A percentile compares a stretch with the other conserved stretches of the same genome.
phyloP scores from a whole-genome alignment of 805 yeast genomes.

The Cyberlindnera suaveolens region DNA sequence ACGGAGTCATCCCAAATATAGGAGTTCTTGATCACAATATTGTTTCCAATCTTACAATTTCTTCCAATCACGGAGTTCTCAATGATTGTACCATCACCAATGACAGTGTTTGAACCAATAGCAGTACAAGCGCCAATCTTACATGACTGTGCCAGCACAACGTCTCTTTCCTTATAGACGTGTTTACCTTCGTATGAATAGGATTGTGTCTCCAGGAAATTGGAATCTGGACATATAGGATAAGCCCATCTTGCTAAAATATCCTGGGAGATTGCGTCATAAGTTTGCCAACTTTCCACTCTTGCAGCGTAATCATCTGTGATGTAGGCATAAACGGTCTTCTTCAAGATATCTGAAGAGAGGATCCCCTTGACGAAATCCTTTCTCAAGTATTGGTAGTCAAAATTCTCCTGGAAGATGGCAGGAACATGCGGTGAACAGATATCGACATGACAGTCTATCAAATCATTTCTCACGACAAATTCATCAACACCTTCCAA shows the following conservation, averaged over 20 bases:
- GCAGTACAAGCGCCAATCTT: slow-evolving; percentile 74
- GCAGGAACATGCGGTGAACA: slow-evolving; percentile 94
- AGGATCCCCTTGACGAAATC: slow-evolving; percentile 91
- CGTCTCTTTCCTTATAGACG: slow-evolving; percentile 82
- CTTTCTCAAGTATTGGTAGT: slow-evolving; percentile 77
- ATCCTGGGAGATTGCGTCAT: slow-evolving; percentile 87
- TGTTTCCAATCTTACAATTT: slow-evolving; percentile 75
- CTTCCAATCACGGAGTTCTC: slow-evolving; percentile 78
- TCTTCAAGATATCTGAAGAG: slow-evolving; percentile 83
- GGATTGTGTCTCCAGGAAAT: slow-evolving; percentile 62
- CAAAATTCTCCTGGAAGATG: slow-evolving; percentile 93
- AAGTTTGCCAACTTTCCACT: slow-evolving; percentile 93
- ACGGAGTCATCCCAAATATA: slow-evolving; percentile 83
- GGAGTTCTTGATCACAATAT: slow-evolving; percentile 64
- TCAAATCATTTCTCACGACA: slow-evolving; percentile 80
- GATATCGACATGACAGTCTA: slow-evolving; percentile 94
- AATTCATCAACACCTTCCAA: slow-evolving; percentile 70
- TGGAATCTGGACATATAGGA: slow-evolving; percentile 86
- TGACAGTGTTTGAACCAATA: slow-evolving; percentile 68
- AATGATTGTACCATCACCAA: slow-evolving; percentile 69
- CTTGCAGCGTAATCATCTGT: slow-evolving; percentile 81
- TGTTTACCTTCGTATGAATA: slow-evolving; percentile 80
- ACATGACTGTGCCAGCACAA: slow-evolving; percentile 92
- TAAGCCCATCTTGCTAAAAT: slow-evolving; percentile 87
- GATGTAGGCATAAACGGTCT: slow-evolving; percentile 84